Evolutionary conservation across 768 basidiomycete species (phyloP).

Genomic region (Xerocomellus dryophilus): DNA sequence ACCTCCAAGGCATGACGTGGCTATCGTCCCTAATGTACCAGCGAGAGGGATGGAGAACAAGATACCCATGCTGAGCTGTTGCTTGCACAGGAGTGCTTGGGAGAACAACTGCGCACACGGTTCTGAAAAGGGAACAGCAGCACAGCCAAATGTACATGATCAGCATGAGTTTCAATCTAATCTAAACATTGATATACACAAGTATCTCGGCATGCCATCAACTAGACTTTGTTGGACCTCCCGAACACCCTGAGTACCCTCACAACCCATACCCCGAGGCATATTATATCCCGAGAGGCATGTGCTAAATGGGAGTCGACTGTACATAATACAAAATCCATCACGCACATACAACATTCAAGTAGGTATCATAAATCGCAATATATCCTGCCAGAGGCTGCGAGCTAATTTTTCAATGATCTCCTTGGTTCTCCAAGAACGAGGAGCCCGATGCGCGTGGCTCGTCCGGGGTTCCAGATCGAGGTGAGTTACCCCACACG

Average conservation of each 20-base stretch:
- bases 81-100: not conserved
- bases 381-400: not conserved
- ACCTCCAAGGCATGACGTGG: slow-evolving; percentile 78
- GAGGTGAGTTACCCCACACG: not conserved
- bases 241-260: too few species aligned
- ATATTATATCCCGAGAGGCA: too few species aligned
- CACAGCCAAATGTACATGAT: too few species aligned
- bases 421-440: not conserved
- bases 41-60: slow-evolving; percentile 70
- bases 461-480: not conserved
- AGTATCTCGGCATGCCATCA: too few species aligned
- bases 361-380: not conserved
- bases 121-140: slow-evolving; percentile 9
- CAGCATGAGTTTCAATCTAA: too few species aligned
- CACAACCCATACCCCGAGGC: too few species aligned
- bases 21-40: slow-evolving; percentile 67
- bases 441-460: not conserved
- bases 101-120: not conserved
- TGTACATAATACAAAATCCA: not conserved
- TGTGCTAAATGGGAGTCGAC: too few species aligned
- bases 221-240: too few species aligned
- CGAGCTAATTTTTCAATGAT: not conserved
- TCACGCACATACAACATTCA: not conserved
- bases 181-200: too few species aligned
- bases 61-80: slow-evolving; percentile 58